Conservation (phyloP, 75 land plant species). For the Sequoiadendron giganteum region DNA sequence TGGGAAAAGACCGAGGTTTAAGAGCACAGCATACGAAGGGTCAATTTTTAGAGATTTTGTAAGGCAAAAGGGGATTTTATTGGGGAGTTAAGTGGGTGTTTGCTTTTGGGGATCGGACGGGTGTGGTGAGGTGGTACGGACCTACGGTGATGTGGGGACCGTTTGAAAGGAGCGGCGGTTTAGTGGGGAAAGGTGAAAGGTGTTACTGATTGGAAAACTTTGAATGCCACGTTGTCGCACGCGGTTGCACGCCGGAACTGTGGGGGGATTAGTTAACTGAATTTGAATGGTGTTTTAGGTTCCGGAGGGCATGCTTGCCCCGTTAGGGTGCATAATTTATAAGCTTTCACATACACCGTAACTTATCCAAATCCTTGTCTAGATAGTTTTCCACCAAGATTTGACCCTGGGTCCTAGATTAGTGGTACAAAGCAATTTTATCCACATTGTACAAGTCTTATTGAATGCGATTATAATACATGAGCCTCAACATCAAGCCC, state of each 20-base stretch:
- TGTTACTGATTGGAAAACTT: neutral
- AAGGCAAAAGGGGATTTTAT: neutral
- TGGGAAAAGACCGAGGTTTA: neutral
- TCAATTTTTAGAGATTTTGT: neutral
- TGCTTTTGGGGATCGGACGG: constrained; percentile 1
- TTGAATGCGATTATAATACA: no score
- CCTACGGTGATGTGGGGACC: neutral
- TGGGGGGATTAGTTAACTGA: neutral
- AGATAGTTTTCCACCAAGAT: no score
- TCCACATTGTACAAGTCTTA: no score
- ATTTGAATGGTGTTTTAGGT: neutral
- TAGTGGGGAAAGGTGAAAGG: neutral
- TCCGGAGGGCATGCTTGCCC: neutral
- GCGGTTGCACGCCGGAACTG: neutral
- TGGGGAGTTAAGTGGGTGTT: neutral
- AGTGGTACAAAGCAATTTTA: no score
- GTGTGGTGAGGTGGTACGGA: neutral
- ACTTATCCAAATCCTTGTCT: no score
- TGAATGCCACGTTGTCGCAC: neutral
- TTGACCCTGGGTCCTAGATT: no score
- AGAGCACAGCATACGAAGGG: neutral
- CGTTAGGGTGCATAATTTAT: no score
- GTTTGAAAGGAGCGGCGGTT: neutral
- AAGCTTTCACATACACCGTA: no score
- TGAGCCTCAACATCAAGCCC: no score